Percentiles rank a stretch among this genome's conserved stretches.
Evolutionary conservation across 305 asterid species (phyloP).

Genomic region (Withania somnifera): DNA sequence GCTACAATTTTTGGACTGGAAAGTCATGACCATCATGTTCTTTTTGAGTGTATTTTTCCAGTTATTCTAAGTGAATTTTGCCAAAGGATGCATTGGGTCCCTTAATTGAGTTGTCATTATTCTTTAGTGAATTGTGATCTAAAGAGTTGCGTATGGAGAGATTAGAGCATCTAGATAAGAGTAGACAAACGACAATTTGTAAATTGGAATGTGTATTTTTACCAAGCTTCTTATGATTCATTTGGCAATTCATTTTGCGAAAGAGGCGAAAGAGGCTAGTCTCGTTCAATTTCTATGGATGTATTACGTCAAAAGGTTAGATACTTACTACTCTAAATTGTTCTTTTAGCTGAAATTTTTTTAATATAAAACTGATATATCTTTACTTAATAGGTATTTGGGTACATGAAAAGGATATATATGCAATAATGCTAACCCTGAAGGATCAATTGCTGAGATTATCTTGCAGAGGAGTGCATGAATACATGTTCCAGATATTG

Average conservation of each 20-base stretch:
- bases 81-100: neutral
- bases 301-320: neutral
- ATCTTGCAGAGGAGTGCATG: neutral
- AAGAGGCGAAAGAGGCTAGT: neutral
- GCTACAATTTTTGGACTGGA: neutral
- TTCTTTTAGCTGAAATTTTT: neutral
- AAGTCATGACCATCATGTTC: neutral
- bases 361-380: neutral
- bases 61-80: no score
- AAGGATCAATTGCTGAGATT: neutral
- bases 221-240: neutral
- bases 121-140: neutral
- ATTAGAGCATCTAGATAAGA: neutral
- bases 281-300: neutral
- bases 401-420: neutral
- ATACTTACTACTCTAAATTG: no score
- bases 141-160: neutral
- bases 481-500: neutral
- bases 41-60: no score
- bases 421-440: neutral
- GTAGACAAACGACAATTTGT: neutral
- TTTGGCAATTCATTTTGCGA: neutral
- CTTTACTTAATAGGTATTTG: neutral
- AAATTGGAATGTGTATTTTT: neutral
- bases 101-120: no score